phyloP scores from a whole-genome alignment of 345 rosid species.

The Jatropha curcas region DNA sequence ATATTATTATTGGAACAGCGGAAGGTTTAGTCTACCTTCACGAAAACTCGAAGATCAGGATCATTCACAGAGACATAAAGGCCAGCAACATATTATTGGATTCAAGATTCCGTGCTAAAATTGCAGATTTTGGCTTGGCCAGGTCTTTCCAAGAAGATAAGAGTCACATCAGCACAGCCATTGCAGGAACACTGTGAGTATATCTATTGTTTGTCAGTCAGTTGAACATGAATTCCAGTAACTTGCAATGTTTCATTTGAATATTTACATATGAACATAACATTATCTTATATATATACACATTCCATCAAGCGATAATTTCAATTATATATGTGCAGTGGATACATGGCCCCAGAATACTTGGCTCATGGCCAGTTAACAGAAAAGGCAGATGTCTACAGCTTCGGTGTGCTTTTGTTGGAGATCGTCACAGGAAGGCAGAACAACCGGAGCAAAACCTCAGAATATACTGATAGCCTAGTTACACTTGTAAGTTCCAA shows the following conservation, averaged over 20 bases:
- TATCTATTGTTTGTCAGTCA: not conserved
- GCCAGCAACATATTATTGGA: conserved; percentile 88
- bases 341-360: conserved; percentile 97
- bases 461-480: conserved; percentile 81
- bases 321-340: conserved; percentile 45
- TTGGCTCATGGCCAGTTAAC: conserved; percentile 89
- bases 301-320: not conserved
- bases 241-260: not conserved
- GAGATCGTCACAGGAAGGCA: conserved; percentile 82
- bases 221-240: not conserved
- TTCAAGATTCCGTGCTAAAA: conserved; percentile 76
- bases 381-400: conserved; percentile 88
- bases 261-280: not conserved
- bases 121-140: conserved; percentile 93
- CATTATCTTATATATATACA: not conserved
- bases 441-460: conserved; percentile 65
- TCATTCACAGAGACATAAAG: conserved; percentile 89
- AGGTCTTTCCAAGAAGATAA: conserved; percentile 89
- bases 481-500: conserved; percentile 59
- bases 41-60: conserved; percentile 61
- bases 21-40: conserved; percentile 89
- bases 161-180: conserved; percentile 95
- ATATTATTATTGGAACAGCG: conserved; percentile 70
- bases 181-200: conserved; percentile 92
- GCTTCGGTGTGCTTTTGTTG: conserved; percentile 80